phyloP scores from a whole-genome alignment of 257 asterid genomes.

The Rhazya stricta region DNA sequence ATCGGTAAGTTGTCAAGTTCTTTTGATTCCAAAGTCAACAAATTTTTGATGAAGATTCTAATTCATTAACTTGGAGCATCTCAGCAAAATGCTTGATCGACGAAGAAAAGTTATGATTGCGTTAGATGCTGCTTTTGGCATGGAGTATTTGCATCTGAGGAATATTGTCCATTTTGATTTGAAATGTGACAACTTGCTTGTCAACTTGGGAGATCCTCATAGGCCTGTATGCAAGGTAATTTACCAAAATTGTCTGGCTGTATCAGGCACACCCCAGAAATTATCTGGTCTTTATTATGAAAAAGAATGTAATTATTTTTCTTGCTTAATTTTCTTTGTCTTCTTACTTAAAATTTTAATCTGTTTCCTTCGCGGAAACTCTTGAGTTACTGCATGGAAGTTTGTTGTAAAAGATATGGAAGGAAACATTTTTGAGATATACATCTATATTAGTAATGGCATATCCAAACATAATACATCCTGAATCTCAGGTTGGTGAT shows the following conservation, averaged over 20 bases:
- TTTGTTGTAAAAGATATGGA: background rate
- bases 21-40: constrained; percentile 1
- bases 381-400: background rate
- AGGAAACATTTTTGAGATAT: background rate
- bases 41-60: background rate
- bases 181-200: constrained; percentile 87
- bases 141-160: constrained; percentile 66
- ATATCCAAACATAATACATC: background rate
- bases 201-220: constrained; percentile 81
- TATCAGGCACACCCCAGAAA: background rate
- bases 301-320: background rate
- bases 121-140: constrained; percentile 47
- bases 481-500: constrained; percentile 64
- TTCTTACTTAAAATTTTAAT: background rate
- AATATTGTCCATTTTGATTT: constrained; percentile 81
- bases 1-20: constrained; percentile 39
- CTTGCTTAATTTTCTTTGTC: background rate
- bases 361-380: background rate
- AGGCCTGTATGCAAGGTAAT: constrained; percentile 87
- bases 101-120: constrained; percentile 71
- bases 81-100: constrained; percentile 56
- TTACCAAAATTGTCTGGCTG: background rate
- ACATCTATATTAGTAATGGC: background rate
- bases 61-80: constrained; percentile 12
- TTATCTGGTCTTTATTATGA: background rate